Conservation (phyloP, 805 yeast species). For the Zygoascus flipseniorum region DNA sequence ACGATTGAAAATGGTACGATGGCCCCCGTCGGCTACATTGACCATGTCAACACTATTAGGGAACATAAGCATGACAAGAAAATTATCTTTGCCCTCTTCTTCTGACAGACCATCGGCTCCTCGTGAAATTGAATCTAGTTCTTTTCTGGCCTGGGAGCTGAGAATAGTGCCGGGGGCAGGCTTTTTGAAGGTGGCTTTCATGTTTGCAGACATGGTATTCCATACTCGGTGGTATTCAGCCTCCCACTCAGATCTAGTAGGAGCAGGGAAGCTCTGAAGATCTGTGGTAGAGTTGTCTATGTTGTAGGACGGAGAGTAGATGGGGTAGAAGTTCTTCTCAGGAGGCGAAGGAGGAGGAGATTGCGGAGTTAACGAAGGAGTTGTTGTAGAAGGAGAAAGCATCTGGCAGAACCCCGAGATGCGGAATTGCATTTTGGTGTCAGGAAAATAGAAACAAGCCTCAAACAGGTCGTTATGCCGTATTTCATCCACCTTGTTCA, state of each 20-base stretch:
- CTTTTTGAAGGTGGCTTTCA: conserved; percentile 60
- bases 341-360: conserved; percentile 3
- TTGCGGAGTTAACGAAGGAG: conserved; percentile 11
- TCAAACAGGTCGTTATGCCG: conserved; percentile 44
- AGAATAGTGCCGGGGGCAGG: conserved; percentile 64
- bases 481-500: conserved; percentile 49
- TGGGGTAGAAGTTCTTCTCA: conserved; percentile 10
- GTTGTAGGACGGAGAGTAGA: conserved; percentile 13
- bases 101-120: conserved; percentile 74
- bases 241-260: conserved; percentile 58
- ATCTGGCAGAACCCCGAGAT: conserved; percentile 57
- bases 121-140: conserved; percentile 62
- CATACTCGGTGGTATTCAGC: conserved; percentile 56
- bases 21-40: conserved; percentile 45
- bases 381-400: conserved; percentile 26
- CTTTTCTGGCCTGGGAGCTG: conserved; percentile 44
- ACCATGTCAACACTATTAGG: conserved; percentile 63
- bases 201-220: conserved; percentile 46
- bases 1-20: conserved; percentile 44
- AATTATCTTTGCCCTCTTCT: conserved; percentile 54
- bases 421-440: conserved; percentile 59
- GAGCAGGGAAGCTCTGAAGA: conserved; percentile 29
- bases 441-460: conserved; percentile 66
- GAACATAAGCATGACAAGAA: conserved; percentile 60
- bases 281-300: conserved; percentile 2